Evolutionary conservation across 805 yeast species (phyloP), one percentile per base, ranked within the genome.

Genomic region (Candida succiphila): DNA sequence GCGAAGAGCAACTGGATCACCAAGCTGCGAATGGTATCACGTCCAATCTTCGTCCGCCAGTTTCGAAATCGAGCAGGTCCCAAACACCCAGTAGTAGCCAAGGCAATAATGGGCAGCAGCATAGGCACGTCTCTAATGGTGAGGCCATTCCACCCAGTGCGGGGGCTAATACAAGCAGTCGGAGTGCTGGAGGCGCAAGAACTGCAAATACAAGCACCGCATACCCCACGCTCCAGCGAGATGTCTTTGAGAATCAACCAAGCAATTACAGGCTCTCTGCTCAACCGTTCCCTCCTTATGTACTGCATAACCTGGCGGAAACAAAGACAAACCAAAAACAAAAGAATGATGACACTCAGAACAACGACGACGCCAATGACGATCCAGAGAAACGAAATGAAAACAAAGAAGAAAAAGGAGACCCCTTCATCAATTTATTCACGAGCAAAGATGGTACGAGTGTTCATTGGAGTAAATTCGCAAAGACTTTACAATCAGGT

Each of bases 251-350:
- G 6, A 19, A 26, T 21, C 30, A 32, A 18, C 37, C 30, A 20
- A 38, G 32, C 17, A 37, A 35, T 25, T 51, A 51, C 32, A 31
- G 51, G 8, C 49, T 40, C 17, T 43, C 40, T 12, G 37, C 40
- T 19, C 51, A 49, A 23, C 53, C 75, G 0, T 59, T 69, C 0
- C 89, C 89, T 1, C 78, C 81, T 1, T 81, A 73, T 54, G 86
- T 74, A 1, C 51, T 80, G 29, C 81, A 76, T 37, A 65, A 67
- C 21, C 48, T 75, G n/a, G 54, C 67, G 3, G 58, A 56, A 44
- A 63, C 55, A 4, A 63, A 65, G 20, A 16, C 17, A 17, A 9
- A 27, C 12, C 17, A 17, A 9, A 17, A 15, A 5, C 5, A 10
- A 12, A 17, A 16, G 17, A 6, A n/a, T 17, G 18, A 27, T 4